These are phyloP conservation scores for Colletotrichum siamense DNA, from an alignment of 2,329 filamentous ascomycete species.

Conservation along the genomic window DNA sequence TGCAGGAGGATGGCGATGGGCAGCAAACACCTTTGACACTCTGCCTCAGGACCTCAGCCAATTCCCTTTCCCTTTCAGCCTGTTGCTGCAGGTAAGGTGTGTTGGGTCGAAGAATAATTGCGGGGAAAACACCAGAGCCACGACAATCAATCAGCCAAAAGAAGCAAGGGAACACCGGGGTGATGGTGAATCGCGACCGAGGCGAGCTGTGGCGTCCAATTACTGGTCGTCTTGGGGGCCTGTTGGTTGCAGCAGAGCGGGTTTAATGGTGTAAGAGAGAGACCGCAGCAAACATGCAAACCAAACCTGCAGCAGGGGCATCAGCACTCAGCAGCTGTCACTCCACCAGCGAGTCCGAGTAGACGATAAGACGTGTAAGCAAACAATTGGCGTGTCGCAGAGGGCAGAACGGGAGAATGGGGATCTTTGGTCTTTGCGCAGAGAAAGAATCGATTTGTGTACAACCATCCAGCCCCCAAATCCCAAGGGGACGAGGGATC, in stretches of 20 bases:
- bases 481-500: not conserved
- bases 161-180: not conserved
- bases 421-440: not conserved
- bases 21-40: not conserved
- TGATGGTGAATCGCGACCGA: not conserved
- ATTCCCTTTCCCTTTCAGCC: not conserved
- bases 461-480: not conserved
- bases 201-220: constrained; percentile 3
- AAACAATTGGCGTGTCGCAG: not conserved
- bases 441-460: not conserved
- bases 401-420: not conserved
- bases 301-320: not conserved
- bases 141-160: not conserved
- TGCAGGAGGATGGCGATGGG: not conserved
- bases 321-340: not conserved
- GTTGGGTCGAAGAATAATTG: not conserved
- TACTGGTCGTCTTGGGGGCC: not conserved
- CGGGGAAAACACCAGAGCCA: not conserved
- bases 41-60: not conserved
- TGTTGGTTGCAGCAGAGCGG: not conserved
- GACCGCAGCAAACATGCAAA: not conserved
- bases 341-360: not conserved
- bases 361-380: not conserved
- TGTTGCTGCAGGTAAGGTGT: not conserved
- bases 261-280: not conserved